Conservation (phyloP, 2,329 filamentous ascomycete genomes). For the Penicillium concentricum region DNA sequence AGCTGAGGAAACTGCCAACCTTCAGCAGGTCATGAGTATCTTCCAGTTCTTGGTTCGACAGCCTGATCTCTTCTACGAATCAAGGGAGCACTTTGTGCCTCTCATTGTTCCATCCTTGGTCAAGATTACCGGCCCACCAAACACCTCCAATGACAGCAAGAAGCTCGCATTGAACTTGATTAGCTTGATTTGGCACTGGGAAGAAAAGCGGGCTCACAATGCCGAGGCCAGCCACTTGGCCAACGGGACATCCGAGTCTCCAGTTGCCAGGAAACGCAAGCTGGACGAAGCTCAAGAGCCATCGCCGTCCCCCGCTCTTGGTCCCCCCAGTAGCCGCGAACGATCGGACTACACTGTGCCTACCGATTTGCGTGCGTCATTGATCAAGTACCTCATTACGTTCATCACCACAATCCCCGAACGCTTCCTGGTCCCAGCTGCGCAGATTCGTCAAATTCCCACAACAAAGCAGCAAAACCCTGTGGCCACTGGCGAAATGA, state of each 20-base stretch:
- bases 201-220: slow-evolving; percentile 74
- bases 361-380: slow-evolving; percentile 66
- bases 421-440: slow-evolving; percentile 73
- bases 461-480: slow-evolving; percentile 51
- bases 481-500: slow-evolving; percentile 69
- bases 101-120: slow-evolving; percentile 84
- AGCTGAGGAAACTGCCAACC: slow-evolving; percentile 89
- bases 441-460: slow-evolving; percentile 60
- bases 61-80: slow-evolving; percentile 90
- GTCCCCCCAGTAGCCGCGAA: slow-evolving; percentile 47
- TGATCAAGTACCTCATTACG: slow-evolving; percentile 92
- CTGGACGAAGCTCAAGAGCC: slow-evolving; percentile 61
- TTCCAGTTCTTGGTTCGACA: slow-evolving; percentile 96
- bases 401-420: slow-evolving; percentile 91
- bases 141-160: slow-evolving; percentile 85
- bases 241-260: slow-evolving; percentile 62
- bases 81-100: slow-evolving; percentile 83
- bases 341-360: slow-evolving; percentile 68
- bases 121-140: slow-evolving; percentile 79
- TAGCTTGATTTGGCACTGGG: slow-evolving; percentile 88
- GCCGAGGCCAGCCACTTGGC: slow-evolving; percentile 37
- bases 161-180: slow-evolving; percentile 89
- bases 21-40: slow-evolving; percentile 94
- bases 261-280: slow-evolving; percentile 71
- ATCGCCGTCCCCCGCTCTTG: slow-evolving; percentile 53